Base-by-base conservation (phyloP, 1,284 basidiomycete genomes). In the Phlebopus sp. region DNA sequence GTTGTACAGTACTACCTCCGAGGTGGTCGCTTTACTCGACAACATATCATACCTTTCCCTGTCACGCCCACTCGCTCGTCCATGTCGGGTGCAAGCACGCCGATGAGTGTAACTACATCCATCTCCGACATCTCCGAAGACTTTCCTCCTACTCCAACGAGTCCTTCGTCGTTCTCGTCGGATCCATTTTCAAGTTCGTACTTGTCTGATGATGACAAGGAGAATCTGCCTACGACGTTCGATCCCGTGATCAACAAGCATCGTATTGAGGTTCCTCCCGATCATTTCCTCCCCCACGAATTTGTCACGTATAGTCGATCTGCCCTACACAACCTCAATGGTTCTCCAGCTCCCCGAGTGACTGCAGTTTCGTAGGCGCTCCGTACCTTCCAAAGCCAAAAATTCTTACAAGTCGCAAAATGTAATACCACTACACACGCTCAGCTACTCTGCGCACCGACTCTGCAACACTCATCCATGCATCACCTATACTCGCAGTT, bases 1-100 rank as follows among this genome's bases (percentile, higher is more conserved):
- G 91, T 93, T 50, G 84, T 94, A 49, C 91, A 97, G 63, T 95
- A 87, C 73, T 99, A 98, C 59, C 79, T 91, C 36, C 77, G 86
- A 62, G 87, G 87, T 44, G 84, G 83, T 47, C 82, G 82, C 46
- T 90, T 85, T 65, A 63, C 73, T 52, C 75, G 73, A 38, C 74
- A 79, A 32, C 64, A 73, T 14, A 59, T 75, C n/a, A 61, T 73
- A 18, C 58, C 78, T 25, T 69, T 87, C 32, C 88, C 89, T 34
- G 77, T 81, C 54, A 90, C 88, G 15, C 89, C 88, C 2, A 79
- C 77, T 56, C 83, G 84, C 37, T 65, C 78, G 10, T 56, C 67
- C 42, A 64, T 75, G 18, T 86, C 82, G 25, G 70, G 74, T 42
- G 67, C 79, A 52, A 81, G 77, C 63, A 88, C 87, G 10, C 87